A percentile compares a stretch with the other conserved stretches of the same genome.
Conservation (phyloP, 805 yeast species). For the Ogataea minuta region DNA sequence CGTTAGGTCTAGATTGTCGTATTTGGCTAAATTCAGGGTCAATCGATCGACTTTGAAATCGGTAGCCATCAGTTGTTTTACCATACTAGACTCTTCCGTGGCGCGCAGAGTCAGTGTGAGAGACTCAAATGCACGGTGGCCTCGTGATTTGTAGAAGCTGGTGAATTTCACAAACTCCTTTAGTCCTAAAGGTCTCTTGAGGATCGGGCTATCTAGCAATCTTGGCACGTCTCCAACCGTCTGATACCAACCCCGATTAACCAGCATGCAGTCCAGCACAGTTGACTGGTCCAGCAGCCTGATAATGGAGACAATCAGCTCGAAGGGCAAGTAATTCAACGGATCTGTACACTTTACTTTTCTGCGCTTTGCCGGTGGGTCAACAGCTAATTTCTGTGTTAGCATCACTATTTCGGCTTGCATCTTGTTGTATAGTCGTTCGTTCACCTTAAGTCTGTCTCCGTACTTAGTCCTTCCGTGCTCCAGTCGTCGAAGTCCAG, state of each 20-base stretch:
- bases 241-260: slow-evolving; percentile 21
- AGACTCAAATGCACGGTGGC: slow-evolving; percentile 9
- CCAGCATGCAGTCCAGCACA: slow-evolving; percentile 17
- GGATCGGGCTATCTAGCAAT: slow-evolving; percentile 12
- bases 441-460: slow-evolving; percentile 31
- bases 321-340: slow-evolving; percentile 25
- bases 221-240: slow-evolving; percentile 11
- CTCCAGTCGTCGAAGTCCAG: slow-evolving; percentile 40
- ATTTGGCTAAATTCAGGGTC: slow-evolving; percentile 6
- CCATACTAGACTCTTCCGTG: slow-evolving; percentile 19
- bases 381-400: not conserved
- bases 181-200: slow-evolving; percentile 10
- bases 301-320: slow-evolving; percentile 19
- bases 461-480: slow-evolving; percentile 30
- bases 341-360: slow-evolving; percentile 22
- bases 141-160: slow-evolving; percentile 12
- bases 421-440: slow-evolving; percentile 33
- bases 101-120: slow-evolving; percentile 8
- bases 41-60: slow-evolving; percentile 10
- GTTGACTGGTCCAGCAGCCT: slow-evolving; percentile 16
- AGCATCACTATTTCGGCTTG: slow-evolving; percentile 13
- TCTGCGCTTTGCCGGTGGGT: slow-evolving; percentile 1
- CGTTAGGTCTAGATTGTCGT: slow-evolving; percentile 11
- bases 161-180: slow-evolving; percentile 18
- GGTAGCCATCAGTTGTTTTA: slow-evolving; percentile 14